phyloP scores from a whole-genome alignment of 2,329 filamentous ascomycete species.

The Clonostachys chloroleuca region DNA sequence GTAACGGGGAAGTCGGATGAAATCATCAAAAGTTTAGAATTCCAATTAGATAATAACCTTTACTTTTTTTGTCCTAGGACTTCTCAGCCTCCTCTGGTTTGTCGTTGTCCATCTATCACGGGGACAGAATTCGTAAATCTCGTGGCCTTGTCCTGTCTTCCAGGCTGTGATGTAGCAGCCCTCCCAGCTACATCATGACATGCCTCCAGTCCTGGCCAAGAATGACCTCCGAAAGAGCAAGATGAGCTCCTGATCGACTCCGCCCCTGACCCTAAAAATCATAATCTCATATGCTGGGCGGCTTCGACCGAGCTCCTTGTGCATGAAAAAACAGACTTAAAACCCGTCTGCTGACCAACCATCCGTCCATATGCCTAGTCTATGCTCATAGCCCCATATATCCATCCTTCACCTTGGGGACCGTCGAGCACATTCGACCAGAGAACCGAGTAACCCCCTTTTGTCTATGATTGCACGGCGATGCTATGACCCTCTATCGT shows the following conservation, averaged over 20 bases:
- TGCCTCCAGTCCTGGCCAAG: too few relatives aligned
- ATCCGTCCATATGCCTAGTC: constrained; percentile 14
- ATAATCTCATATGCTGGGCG: constrained; percentile 25
- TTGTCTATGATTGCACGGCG: constrained; percentile 54
- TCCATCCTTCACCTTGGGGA: constrained; percentile 21
- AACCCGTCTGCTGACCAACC: constrained; percentile 12
- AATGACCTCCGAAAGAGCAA: too few relatives aligned
- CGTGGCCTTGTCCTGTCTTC: too few relatives aligned
- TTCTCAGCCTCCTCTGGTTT: constrained; percentile 34
- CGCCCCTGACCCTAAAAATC: constrained; percentile 21
- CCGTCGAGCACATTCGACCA: constrained; percentile 34
- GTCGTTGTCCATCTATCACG: constrained; percentile 11
- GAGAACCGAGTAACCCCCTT: constrained; percentile 63
- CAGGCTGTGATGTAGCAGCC: too few relatives aligned
- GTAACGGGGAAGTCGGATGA: background rate
- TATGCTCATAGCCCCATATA: background rate
- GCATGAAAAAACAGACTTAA: constrained; percentile 2
- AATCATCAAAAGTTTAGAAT: background rate
- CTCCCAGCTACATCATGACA: too few relatives aligned
- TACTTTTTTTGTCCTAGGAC: constrained; percentile 29
- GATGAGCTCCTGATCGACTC: too few relatives aligned
- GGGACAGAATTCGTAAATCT: constrained; percentile 3
- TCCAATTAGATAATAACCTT: constrained; percentile 2
- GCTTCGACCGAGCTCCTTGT: constrained; percentile 26
- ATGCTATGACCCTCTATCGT: constrained; percentile 39